These are phyloP conservation scores for Naganishia onofrii DNA, from an alignment of 768 basidiomycete species.

Conservation along the genomic window DNA sequence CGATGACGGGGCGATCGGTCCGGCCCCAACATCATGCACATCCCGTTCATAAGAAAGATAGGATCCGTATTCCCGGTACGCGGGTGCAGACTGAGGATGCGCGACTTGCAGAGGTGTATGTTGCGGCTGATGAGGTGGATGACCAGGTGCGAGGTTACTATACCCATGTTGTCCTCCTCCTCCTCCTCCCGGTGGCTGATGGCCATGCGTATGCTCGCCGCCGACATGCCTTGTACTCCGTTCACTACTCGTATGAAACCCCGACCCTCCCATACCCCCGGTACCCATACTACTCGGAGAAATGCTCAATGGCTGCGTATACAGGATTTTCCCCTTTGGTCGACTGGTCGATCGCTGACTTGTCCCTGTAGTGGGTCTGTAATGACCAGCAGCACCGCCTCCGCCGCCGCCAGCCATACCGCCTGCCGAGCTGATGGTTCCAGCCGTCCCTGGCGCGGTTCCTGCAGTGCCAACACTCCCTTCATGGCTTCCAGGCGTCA, in stretches of 20 bases:
- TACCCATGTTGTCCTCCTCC: background rate
- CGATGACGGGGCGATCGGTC: constrained; percentile 10
- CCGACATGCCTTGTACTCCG: background rate
- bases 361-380: background rate
- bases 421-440: background rate
- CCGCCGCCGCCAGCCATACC: too few species aligned
- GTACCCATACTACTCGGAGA: constrained; percentile 5
- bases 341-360: background rate
- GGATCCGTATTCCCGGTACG: constrained; percentile 17
- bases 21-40: constrained; percentile 16
- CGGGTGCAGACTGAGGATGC: constrained; percentile 10
- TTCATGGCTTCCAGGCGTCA: constrained; percentile 3
- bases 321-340: constrained; percentile 6
- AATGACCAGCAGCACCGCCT: background rate
- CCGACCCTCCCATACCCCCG: background rate
- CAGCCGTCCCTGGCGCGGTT: background rate
- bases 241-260: constrained; percentile 17
- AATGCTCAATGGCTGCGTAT: constrained; percentile 19
- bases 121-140: background rate
- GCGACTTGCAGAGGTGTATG: constrained; percentile 8
- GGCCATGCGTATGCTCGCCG: too few species aligned
- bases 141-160: background rate
- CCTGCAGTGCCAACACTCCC: constrained; percentile 13
- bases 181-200: background rate
- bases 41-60: constrained; percentile 20